These are phyloP conservation scores for Psidium guajava DNA, from an alignment of 345 rosid species.

Conservation along the genomic window DNA sequence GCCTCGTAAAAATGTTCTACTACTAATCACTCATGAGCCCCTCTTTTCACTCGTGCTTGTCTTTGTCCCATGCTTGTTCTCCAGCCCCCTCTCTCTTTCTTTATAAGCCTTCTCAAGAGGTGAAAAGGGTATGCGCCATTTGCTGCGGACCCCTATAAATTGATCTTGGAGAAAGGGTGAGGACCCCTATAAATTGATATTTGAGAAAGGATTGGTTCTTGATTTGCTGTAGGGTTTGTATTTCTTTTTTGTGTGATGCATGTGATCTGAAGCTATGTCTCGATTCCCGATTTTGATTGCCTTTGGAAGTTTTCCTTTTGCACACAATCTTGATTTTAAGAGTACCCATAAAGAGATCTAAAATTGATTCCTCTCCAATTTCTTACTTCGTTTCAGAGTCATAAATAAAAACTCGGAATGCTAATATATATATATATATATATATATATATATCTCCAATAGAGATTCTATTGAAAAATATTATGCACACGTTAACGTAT, in stretches of 20 bases:
- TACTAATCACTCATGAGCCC: neutral
- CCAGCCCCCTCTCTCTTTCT: neutral
- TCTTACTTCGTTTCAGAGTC: too few species aligned
- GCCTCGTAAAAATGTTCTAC: neutral
- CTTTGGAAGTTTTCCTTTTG: neutral
- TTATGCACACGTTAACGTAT: too few species aligned
- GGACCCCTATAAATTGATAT: neutral
- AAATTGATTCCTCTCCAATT: neutral
- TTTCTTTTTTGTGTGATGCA: neutral
- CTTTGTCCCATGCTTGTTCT: neutral
- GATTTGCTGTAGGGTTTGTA: neutral
- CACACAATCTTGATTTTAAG: neutral
- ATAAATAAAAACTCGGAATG: too few species aligned
- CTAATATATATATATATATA: too few species aligned
- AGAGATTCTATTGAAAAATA: too few species aligned
- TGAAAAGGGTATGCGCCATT: neutral
- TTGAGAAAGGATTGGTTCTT: neutral
- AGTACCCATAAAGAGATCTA: neutral
- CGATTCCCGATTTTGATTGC: neutral
- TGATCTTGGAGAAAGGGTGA: neutral
- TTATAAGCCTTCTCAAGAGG: neutral
- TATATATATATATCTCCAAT: too few species aligned
- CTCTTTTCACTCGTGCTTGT: neutral
- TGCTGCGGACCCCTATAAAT: neutral
- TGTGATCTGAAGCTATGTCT: neutral